Evolutionary conservation across 441 rosid genomes (phyloP).

Genomic region (Viola pubescens): DNA sequence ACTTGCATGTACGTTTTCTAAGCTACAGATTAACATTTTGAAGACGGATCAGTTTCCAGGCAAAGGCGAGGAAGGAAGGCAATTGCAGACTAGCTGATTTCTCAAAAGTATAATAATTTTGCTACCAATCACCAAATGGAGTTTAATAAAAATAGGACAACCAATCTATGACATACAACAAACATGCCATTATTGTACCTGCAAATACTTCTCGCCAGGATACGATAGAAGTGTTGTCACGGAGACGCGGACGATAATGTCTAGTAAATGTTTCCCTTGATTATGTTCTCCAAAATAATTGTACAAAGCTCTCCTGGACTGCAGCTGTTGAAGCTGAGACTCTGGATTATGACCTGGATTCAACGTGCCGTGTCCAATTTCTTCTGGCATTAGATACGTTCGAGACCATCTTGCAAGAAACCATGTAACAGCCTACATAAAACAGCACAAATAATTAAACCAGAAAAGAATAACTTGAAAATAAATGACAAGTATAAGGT

Average conservation of each 20-base stretch:
- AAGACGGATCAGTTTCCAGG: background rate
- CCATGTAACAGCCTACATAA: slow-evolving; percentile 83
- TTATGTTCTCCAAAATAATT: slow-evolving; percentile 71
- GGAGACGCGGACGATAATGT: slow-evolving; percentile 71
- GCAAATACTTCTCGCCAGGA: slow-evolving; percentile 95
- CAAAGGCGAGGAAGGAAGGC: background rate
- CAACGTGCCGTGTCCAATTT: slow-evolving; percentile 32
- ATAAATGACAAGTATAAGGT: too few species aligned
- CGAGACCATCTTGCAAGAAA: slow-evolving; percentile 93
- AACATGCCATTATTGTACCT: slow-evolving; percentile 40
- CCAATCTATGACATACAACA: slow-evolving; percentile 1
- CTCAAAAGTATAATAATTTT: too few species aligned
- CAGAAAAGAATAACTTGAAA: too few species aligned
- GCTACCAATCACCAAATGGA: too few species aligned
- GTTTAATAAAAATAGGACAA: too few species aligned
- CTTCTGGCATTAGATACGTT: slow-evolving; percentile 78
- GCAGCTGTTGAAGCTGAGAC: slow-evolving; percentile 41
- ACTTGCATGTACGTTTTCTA: background rate
- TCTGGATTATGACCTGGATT: slow-evolving; percentile 33
- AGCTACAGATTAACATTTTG: too few species aligned
- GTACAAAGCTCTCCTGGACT: slow-evolving; percentile 51
- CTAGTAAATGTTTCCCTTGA: slow-evolving; percentile 77
- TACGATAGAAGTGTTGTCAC: slow-evolving; percentile 71
- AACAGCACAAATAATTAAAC: slow-evolving; percentile 7
- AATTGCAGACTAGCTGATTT: background rate